Base-by-base conservation (phyloP, 768 basidiomycete species). In the Pholiota conissans region DNA sequence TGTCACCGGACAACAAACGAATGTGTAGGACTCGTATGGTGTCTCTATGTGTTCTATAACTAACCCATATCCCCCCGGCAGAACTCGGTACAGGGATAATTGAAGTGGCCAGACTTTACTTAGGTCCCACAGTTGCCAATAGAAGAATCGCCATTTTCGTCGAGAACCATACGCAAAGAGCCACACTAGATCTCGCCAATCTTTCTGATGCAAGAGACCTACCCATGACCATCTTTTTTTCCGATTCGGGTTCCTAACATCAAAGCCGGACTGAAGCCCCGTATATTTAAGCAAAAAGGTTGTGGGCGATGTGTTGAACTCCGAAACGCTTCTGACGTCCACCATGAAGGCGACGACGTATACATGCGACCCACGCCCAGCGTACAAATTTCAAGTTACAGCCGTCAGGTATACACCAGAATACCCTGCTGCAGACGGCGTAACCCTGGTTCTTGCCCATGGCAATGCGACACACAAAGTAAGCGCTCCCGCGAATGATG, bases 391-490 rank as follows among this genome's bases (percentile, higher is more conserved):
- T 11, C 47, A 56, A 27, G 48, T 56, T 2, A 56, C 49, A 20
- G 55, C 47, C 3, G 35, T 34, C 46, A 56, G 47, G 28, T 56
- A 56, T 30, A 56, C 47, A 13, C 55, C 55, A 29, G 47, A 49
- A 24, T 26, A 27, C 22, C 55, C 55, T 24, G 35, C 47, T 28
- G 9, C 37, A 7, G 48, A 56, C 26, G 55, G 55, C 16, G 48
- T 50, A 13, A 56, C 55, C 13, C 48, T 56, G 27, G 30, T 56
- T 39, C 32, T 56, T 11, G 55, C 55, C 10, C 55, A 56, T 18
- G 55, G 55, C 4, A 56, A 49, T 49, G 55, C 55, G n/a, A 56
- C 47, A 16, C 55, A 56, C 24, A 56, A 56, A 48, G 55, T 56
- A 24, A 22, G 26, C 35, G 11, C 13, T 30, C 45, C 8, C 46